Conservation (phyloP, 192 early-diverging fungal species). For the Rhizoclosmatium sp. region DNA sequence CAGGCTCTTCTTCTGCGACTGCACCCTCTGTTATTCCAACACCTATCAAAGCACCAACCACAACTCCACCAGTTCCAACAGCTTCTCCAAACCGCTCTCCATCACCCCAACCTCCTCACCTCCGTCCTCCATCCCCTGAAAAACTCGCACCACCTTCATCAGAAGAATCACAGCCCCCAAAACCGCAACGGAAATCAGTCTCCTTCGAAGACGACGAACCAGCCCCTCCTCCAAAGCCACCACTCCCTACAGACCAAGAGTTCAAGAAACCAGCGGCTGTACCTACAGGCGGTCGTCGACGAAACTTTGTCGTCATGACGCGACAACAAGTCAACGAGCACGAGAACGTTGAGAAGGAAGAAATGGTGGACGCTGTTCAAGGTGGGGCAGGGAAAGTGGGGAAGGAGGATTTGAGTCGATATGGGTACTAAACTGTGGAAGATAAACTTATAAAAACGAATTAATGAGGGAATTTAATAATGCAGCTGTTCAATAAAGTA, state of each 20-base stretch:
- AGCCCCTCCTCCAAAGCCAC: neutral
- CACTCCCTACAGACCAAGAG: neutral
- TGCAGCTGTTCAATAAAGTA: no score
- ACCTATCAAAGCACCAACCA: neutral
- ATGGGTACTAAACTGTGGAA: slow-evolving; percentile 43
- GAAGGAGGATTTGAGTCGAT: slow-evolving; percentile 24
- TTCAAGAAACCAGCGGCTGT: neutral
- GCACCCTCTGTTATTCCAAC: neutral
- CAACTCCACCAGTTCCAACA: neutral
- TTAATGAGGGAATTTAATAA: neutral
- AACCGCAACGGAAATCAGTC: neutral
- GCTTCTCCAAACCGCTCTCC: neutral
- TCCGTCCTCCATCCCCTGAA: neutral
- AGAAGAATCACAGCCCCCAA: neutral
- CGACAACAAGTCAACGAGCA: slow-evolving; percentile 34
- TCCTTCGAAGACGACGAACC: neutral
- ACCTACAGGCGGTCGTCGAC: slow-evolving; percentile 4
- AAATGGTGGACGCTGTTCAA: slow-evolving; percentile 45
- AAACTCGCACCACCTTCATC: neutral
- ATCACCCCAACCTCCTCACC: neutral
- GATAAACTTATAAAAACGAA: neutral
- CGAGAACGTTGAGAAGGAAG: slow-evolving; percentile 43
- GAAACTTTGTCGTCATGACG: slow-evolving; percentile 35
- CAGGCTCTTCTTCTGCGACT: neutral
- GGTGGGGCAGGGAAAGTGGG: slow-evolving; percentile 17